These are phyloP conservation scores for Pseudoneurospora amorphoporcata DNA, from an alignment of 495 filamentous ascomycete genomes.

Conservation along the genomic window DNA sequence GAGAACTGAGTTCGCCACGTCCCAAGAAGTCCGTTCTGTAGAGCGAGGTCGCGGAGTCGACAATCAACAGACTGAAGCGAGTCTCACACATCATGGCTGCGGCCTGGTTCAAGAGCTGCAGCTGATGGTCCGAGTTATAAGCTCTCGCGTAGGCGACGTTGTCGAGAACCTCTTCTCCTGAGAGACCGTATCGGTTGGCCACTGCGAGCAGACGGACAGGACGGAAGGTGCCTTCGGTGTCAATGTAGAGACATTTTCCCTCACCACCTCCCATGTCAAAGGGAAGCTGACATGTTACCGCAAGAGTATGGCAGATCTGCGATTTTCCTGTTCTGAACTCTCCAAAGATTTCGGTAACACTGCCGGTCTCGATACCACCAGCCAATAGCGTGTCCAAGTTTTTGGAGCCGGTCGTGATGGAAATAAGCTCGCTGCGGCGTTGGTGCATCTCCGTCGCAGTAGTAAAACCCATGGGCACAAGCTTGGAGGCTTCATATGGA, in stretches of 20 bases:
- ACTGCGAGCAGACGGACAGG: slow-evolving; percentile 85
- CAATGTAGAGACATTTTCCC: slow-evolving; percentile 98
- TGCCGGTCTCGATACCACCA: slow-evolving; percentile 91
- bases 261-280: slow-evolving; percentile 99
- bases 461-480: slow-evolving; percentile 97
- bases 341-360: slow-evolving; percentile 97
- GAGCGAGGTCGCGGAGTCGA: slow-evolving; percentile 88
- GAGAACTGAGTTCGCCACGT: slow-evolving; percentile 79
- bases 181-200: slow-evolving; percentile 85
- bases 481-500: slow-evolving; percentile 60
- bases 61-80: slow-evolving; percentile 86
- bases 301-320: slow-evolving; percentile 97
- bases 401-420: slow-evolving; percentile 94
- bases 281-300: slow-evolving; percentile 91
- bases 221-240: slow-evolving; percentile 94
- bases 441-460: slow-evolving; percentile 99
- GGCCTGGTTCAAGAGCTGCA: slow-evolving; percentile 88
- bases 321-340: slow-evolving; percentile 97
- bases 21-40: slow-evolving; percentile 95
- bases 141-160: slow-evolving; percentile 96
- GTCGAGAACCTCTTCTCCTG: slow-evolving; percentile 93
- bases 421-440: slow-evolving; percentile 89
- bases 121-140: slow-evolving; percentile 96
- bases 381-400: slow-evolving; percentile 91
- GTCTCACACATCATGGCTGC: slow-evolving; percentile 99